Evolutionary conservation across 257 asterid genomes (phyloP).

Genomic region (Nemophila menziesii): DNA sequence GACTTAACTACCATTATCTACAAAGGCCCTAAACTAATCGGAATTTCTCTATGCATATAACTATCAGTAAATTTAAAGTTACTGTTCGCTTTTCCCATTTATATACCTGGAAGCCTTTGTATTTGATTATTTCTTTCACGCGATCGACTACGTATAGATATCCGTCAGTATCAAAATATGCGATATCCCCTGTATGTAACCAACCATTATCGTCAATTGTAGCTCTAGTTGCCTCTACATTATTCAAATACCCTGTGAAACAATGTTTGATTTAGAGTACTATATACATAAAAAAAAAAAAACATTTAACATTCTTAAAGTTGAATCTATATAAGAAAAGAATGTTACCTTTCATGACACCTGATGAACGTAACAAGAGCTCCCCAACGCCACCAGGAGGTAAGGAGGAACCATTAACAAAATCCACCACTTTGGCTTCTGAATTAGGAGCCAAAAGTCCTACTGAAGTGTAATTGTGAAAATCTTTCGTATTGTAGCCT

Average conservation of each 20-base stretch:
- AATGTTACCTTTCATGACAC: constrained; percentile 78
- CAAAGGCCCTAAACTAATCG: too few species aligned
- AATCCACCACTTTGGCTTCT: constrained; percentile 67
- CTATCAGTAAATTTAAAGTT: neutral
- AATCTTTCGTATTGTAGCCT: constrained; percentile 38
- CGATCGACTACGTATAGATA: constrained; percentile 61
- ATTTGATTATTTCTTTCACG: constrained; percentile 76
- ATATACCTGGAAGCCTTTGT: constrained; percentile 79
- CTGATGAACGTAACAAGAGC: constrained; percentile 73
- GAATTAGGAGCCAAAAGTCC: too few species aligned
- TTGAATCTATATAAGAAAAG: too few species aligned
- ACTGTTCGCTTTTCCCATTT: neutral
- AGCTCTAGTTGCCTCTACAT: constrained; percentile 40
- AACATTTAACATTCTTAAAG: too few species aligned
- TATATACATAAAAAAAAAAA: too few species aligned
- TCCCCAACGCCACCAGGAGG: constrained; percentile 71
- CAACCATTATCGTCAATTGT: constrained; percentile 61
- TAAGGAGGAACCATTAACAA: constrained; percentile 38
- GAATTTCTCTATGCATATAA: too few species aligned
- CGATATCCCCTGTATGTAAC: constrained; percentile 85
- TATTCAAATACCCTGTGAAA: constrained; percentile 71
- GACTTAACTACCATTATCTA: too few species aligned
- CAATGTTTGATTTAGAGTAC: too few species aligned
- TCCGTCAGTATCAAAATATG: constrained; percentile 65
- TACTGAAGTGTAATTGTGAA: too few species aligned